These are phyloP conservation scores for Noccaea caerulescens DNA, from an alignment of 345 rosid species.

Conservation along the genomic window DNA sequence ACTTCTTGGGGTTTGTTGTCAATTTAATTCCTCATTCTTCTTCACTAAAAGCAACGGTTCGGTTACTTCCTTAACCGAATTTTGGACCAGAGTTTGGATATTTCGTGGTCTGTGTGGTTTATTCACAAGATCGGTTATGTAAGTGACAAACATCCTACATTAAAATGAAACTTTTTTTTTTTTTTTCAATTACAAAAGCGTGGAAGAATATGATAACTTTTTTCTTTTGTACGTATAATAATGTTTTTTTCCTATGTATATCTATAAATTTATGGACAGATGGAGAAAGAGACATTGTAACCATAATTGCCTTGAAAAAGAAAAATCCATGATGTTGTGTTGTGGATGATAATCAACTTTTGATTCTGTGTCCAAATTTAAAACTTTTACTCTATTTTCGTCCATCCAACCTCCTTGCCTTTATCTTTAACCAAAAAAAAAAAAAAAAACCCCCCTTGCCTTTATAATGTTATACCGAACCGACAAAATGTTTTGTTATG, in stretches of 20 bases:
- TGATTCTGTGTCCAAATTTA: background rate
- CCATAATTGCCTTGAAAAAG: constrained; percentile 12
- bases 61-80: background rate
- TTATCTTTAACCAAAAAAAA: too few species aligned
- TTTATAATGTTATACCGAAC: background rate
- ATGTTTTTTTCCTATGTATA: too few species aligned
- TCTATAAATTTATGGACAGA: background rate
- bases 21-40: background rate
- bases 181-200: background rate
- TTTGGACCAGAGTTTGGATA: background rate
- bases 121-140: background rate
- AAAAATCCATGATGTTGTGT: constrained; percentile 18
- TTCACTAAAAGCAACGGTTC: background rate
- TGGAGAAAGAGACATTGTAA: constrained; percentile 7
- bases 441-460: too few species aligned
- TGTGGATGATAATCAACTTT: too few species aligned
- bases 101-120: background rate
- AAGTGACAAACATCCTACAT: too few species aligned
- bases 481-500: background rate
- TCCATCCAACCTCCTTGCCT: constrained; percentile 5
- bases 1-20: background rate
- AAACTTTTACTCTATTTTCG: constrained; percentile 6
- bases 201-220: background rate
- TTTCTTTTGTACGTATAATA: background rate
- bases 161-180: too few species aligned